Evolutionary conservation across 1,139 yeast genomes (phyloP).

Genomic region (Keqinozyma sinolaborantium): DNA sequence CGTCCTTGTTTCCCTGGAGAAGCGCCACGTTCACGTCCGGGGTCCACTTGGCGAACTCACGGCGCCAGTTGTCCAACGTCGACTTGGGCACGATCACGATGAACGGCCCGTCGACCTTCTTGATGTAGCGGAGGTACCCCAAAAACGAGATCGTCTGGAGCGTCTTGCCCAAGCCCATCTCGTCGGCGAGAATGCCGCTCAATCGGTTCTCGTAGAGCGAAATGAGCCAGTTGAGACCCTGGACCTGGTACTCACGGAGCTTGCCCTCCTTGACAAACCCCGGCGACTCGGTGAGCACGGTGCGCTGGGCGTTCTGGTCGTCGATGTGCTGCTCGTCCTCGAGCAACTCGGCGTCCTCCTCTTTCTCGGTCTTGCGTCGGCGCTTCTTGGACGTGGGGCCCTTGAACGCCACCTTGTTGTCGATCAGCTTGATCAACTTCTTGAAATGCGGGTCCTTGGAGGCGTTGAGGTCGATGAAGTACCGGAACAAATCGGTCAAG

Average conservation of each 20-base stretch:
- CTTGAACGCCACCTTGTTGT: conserved; percentile 26
- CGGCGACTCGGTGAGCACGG: conserved; percentile 80
- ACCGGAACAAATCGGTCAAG: conserved; percentile 80
- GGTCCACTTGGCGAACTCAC: conserved; percentile 93
- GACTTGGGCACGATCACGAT: conserved; percentile 93
- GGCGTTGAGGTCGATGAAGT: conserved; percentile 81
- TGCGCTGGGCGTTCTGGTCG: conserved; percentile 47
- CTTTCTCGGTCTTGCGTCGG: conserved; percentile 76
- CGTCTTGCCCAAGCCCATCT: conserved; percentile 50
- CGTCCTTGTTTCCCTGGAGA: conserved; percentile 83
- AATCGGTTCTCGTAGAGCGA: conserved; percentile 41
- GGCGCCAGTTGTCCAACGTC: conserved; percentile 91
- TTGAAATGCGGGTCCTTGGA: conserved; percentile 67
- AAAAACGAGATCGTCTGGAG: conserved; percentile 57
- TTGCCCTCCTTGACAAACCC: conserved; percentile 58
- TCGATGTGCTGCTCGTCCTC: conserved; percentile 63
- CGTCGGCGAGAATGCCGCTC: conserved; percentile 47
- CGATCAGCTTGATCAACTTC: conserved; percentile 43
- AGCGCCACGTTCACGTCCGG: conserved; percentile 90
- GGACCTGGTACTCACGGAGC: conserved; percentile 71
- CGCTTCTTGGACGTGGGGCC: conserved; percentile 19
- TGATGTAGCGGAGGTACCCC: conserved; percentile 78
- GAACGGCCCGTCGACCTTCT: conserved; percentile 84
- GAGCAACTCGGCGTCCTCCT: conserved; percentile 86
- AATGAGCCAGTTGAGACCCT: conserved; percentile 47